These are phyloP conservation scores for Aspergillus aculeatinus DNA, from an alignment of 2,329 filamentous ascomycete species.

Conservation along the genomic window DNA sequence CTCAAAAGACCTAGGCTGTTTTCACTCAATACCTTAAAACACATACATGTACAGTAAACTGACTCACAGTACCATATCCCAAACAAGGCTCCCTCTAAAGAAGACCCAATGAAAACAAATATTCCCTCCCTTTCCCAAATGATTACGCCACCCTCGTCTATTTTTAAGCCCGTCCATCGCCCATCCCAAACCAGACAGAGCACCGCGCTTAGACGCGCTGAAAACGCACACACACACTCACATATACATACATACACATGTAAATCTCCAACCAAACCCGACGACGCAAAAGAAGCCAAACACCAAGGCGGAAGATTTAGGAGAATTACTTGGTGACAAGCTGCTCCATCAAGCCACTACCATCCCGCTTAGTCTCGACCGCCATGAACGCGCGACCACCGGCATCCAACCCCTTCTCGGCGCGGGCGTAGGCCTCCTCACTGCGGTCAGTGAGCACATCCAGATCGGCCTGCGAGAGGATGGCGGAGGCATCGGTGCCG, in stretches of 20 bases:
- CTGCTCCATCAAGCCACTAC: slow-evolving; percentile 33
- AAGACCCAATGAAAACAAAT: not conserved
- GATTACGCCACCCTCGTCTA: not conserved
- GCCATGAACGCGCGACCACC: slow-evolving; percentile 62
- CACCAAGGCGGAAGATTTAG: not conserved
- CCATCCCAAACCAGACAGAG: no score
- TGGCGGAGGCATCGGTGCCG: slow-evolving; percentile 53
- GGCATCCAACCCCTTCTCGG: slow-evolving; percentile 72
- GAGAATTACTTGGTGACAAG: slow-evolving; percentile 19
- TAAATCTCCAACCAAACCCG: not conserved
- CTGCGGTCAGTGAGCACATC: slow-evolving; percentile 75
- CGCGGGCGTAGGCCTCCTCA: slow-evolving; percentile 65
- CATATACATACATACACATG: not conserved
- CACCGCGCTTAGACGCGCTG: no score
- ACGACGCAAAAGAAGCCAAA: slow-evolving; percentile 1
- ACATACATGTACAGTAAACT: not conserved
- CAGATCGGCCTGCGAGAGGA: slow-evolving; percentile 75
- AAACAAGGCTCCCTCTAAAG: not conserved
- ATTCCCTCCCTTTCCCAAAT: not conserved
- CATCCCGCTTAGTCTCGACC: slow-evolving; percentile 71
- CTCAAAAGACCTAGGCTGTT: no score
- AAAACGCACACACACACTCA: not conserved
- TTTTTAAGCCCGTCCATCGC: no score
- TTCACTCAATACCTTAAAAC: no score
- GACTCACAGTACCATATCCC: not conserved